Base-by-base conservation (phyloP, 2,329 filamentous ascomycete species). In the Xylariaceae sp. region DNA sequence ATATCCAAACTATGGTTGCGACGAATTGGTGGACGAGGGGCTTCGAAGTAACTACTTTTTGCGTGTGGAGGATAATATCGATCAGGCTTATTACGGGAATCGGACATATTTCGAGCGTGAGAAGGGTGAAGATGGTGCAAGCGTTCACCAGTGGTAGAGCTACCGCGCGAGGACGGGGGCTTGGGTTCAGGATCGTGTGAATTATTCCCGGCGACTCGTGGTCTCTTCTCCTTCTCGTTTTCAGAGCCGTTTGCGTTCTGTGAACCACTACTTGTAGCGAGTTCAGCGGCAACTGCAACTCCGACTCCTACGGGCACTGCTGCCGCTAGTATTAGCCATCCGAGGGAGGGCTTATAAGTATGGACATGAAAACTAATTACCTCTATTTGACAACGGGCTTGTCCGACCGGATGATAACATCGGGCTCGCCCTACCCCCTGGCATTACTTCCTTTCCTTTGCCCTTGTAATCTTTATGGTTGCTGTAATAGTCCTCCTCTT, bases 1-100 rank as follows among this genome's bases (percentile, higher is more conserved):
- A 48, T 58, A 37, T 65, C 66, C 23, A 56, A 8, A 52, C 51
- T 60, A 17, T 59, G 51, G 18, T 53, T 50, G 8, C 63, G 66
- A n/a, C 62, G 62, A 59, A 56, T 60, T 10, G 64, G 10, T 17
- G 70, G 66, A 54, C 65, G 69, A 61, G 68, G 67, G 13, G 66
- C 64, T 45, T 67, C 63, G 57, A 69, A 71, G 54, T 65, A 68
- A 4, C 65, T 68, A 52, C 64, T 70, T 30, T 66, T 66, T 11
- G 67, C 62, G 13, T 45, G 58, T 2, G 69, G 68, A 23, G 69
- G 67, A 58, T 69, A 69, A 57, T 70, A 58, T 45, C 67, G 66
- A 59, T 66, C 62, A 52, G 62, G 50, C 34, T 37, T 51, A 59
- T 66, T 47, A 48, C 57, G 56, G 2, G 51, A 55, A 44, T 67